Conservation (phyloP, 1,284 basidiomycete species). For the Heterobasidion occidentale region DNA sequence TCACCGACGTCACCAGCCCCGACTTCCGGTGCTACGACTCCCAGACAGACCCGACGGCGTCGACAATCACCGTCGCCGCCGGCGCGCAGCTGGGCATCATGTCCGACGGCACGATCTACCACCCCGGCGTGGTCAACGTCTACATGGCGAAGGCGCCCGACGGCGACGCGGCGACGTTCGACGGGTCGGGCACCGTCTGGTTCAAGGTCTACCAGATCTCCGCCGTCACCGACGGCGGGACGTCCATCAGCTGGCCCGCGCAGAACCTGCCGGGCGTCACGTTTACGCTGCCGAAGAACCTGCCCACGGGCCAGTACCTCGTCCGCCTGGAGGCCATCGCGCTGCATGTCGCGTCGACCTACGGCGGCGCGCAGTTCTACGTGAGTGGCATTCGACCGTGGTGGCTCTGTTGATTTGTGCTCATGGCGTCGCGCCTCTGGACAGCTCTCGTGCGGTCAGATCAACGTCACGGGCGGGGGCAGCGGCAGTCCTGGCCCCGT, state of each 20-base stretch:
- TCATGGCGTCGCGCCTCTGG: background rate
- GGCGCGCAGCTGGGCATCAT: conserved; percentile 21
- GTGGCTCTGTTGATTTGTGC: conserved; percentile 8
- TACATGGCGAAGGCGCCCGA: conserved; percentile 22
- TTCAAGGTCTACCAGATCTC: conserved; percentile 30
- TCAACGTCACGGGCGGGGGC: conserved; percentile 28
- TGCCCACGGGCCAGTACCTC: conserved; percentile 39
- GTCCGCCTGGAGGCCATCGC: conserved; percentile 43
- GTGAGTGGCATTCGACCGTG: conserved; percentile 7
- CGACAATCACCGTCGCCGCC: conserved; percentile 18
- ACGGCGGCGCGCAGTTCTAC: conserved; percentile 24
- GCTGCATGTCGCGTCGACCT: conserved; percentile 25
- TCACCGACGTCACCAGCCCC: conserved; percentile 26
- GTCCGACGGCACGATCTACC: conserved; percentile 20
- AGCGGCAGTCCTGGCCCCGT: conserved; percentile 24
- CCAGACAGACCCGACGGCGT: conserved; percentile 22
- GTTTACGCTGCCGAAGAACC: conserved; percentile 34
- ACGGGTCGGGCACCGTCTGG: conserved; percentile 18
- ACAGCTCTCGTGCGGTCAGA: conserved; percentile 20
- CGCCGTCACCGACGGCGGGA: conserved; percentile 32
- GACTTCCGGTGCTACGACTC: conserved; percentile 35
- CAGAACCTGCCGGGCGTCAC: conserved; percentile 26
- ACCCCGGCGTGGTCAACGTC: conserved; percentile 19
- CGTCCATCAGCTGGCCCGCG: conserved; percentile 31
- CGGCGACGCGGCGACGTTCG: conserved; percentile 14